Base-by-base conservation (phyloP, 768 basidiomycete species). In the Russula sp. region DNA sequence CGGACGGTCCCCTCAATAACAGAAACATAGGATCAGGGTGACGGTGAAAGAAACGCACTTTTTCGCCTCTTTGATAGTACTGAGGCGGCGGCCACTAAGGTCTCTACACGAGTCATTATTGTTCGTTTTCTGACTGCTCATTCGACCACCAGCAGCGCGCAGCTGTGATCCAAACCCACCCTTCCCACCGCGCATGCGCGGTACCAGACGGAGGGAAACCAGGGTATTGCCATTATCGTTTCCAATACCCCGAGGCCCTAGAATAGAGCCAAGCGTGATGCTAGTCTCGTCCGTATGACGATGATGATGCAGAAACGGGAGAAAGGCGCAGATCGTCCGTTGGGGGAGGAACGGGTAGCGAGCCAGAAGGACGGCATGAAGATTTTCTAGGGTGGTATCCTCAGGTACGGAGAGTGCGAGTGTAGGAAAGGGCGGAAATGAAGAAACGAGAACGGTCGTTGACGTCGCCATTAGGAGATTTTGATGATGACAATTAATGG, bases 131-230 rank as follows among this genome's bases (percentile, higher is more conserved):
- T 94, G 92, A 69, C 88, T 90, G 72, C 90, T 92, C 97, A 99
- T 99, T 36, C 96, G 84, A 14, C 97, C 96, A 68, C 97, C 97
- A 16, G 96, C 96, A 0, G 97, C 96, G 74, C 97, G 84, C 68
- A 99, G 80, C 78, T 98, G 94, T 20, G 90, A 92, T 4, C 97
- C 97, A 72, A 99, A 98, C 38, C 96, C 97, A 74, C 97, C 96
- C 76, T 98, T 99, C 22, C 97, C 97, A 55, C 96, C 96, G 3
- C 81, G 79, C 8, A 98, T 72, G 28, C 87, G 79, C 0, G 92
- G 88, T 1, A 82, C 77, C n/a, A 96, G 79, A 0, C 92, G 82
- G 1, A 98, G 78, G 2, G 82, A 79, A n/a, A 93, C 77, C 30
- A 90, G 75, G 44, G 64, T 70, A 8, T 66, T 69, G 34, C 72